Conservation (phyloP, 352 stramenopile species). For the Blastocystis sp. region DNA sequence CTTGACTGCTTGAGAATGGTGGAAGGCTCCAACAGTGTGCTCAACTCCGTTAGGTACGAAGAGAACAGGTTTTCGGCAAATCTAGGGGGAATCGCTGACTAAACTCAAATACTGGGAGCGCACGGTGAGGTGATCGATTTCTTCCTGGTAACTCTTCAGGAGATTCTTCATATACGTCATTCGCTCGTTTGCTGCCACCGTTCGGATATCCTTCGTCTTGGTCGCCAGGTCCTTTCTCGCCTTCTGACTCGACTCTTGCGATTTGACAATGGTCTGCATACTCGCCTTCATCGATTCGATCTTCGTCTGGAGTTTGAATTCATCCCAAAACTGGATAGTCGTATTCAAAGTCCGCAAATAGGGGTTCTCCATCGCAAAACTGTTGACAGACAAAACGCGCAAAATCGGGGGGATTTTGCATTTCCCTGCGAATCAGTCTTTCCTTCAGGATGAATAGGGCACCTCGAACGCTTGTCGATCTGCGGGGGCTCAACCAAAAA, state of each 20-base stretch:
- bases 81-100: background rate
- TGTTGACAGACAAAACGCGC: background rate
- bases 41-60: conserved; percentile 16
- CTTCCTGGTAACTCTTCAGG: conserved; percentile 44
- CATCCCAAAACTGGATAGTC: conserved; percentile 12
- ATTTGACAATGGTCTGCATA: conserved; percentile 42
- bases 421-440: too few species aligned
- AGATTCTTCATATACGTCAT: conserved; percentile 48
- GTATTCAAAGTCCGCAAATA: conserved; percentile 45
- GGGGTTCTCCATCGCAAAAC: conserved; percentile 22
- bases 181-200: background rate
- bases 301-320: background rate
- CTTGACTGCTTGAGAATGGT: conserved; percentile 19
- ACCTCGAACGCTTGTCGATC: too few species aligned
- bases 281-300: conserved; percentile 29
- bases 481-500: background rate
- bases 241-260: conserved; percentile 50
- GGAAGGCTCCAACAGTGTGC: conserved; percentile 18
- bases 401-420: too few species aligned
- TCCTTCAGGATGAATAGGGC: too few species aligned
- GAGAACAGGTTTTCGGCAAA: conserved; percentile 63
- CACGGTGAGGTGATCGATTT: conserved; percentile 52
- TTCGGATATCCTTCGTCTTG: conserved; percentile 48
- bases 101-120: conserved; percentile 21
- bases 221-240: conserved; percentile 41